Percentiles rank a stretch among this genome's conserved stretches.
Conservation (phyloP, 345 rosid genomes). For the Physaria fendleri region DNA sequence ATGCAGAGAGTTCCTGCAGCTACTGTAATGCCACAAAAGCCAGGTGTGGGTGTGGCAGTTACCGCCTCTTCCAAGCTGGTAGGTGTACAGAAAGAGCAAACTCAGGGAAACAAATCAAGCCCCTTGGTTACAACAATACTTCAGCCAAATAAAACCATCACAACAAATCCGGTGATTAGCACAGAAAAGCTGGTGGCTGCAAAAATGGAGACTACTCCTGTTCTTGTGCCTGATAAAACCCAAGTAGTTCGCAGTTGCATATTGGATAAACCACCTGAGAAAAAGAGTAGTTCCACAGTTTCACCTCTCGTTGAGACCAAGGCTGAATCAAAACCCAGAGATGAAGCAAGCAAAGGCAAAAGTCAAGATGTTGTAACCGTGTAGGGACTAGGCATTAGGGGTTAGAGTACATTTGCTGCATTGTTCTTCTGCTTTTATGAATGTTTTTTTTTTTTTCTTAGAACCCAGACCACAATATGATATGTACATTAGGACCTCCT, state of each 20-base stretch:
- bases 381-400: conserved; percentile 18
- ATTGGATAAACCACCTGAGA: conserved; percentile 26
- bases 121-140: conserved; percentile 7
- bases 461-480: conserved; percentile 14
- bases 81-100: conserved; percentile 24
- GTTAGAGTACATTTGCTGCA: conserved; percentile 4
- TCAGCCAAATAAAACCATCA: conserved; percentile 22
- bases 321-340: conserved; percentile 23
- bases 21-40: conserved; percentile 15
- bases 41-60: conserved; percentile 24
- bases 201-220: conserved; percentile 23
- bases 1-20: conserved; percentile 28
- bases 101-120: conserved; percentile 25
- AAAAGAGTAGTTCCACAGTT: conserved; percentile 9
- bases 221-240: conserved; percentile 7
- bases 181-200: conserved; percentile 19
- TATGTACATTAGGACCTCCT: conserved; percentile 27
- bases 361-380: conserved; percentile 22
- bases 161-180: conserved; percentile 25
- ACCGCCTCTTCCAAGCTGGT: conserved; percentile 17
- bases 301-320: not conserved
- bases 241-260: not conserved
- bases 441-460: conserved; percentile 16
- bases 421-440: conserved; percentile 3
- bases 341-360: conserved; percentile 14